A percentile compares a stretch with the other conserved stretches of the same genome.
Conservation (phyloP, 2,329 filamentous ascomycete species). For the Fusarium praegraminearum region DNA sequence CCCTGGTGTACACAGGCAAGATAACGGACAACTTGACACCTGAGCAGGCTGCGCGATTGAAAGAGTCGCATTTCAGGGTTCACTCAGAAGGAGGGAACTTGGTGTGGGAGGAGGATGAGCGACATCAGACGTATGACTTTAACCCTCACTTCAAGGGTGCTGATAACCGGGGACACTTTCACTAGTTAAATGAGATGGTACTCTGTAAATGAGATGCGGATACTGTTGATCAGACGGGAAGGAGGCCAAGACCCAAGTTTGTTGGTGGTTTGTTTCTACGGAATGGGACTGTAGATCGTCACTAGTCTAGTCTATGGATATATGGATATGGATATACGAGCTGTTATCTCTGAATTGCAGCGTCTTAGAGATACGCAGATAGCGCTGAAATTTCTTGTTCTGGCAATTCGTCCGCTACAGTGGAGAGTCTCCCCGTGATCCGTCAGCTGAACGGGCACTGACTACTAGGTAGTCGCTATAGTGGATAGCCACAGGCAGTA, state of each 20-base stretch:
- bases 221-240: neutral
- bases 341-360: neutral
- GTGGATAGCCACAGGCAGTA: no score
- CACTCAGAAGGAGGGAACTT: conserved; percentile 1
- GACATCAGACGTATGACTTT: conserved; percentile 38
- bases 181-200: neutral
- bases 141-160: conserved; percentile 25
- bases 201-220: neutral
- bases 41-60: neutral
- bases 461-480: neutral
- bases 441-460: neutral
- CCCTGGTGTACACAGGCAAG: conserved; percentile 18
- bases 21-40: neutral
- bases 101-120: conserved; percentile 20
- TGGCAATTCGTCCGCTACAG: neutral
- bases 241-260: neutral
- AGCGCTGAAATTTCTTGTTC: neutral
- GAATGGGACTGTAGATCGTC: neutral
- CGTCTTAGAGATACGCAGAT: neutral
- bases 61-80: conserved; percentile 22
- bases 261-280: neutral
- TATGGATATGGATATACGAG: neutral
- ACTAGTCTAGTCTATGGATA: no score
- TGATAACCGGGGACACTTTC: neutral
- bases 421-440: neutral